Conservation (phyloP, 2,329 filamentous ascomycete genomes). For the Cladosporium phlei region DNA sequence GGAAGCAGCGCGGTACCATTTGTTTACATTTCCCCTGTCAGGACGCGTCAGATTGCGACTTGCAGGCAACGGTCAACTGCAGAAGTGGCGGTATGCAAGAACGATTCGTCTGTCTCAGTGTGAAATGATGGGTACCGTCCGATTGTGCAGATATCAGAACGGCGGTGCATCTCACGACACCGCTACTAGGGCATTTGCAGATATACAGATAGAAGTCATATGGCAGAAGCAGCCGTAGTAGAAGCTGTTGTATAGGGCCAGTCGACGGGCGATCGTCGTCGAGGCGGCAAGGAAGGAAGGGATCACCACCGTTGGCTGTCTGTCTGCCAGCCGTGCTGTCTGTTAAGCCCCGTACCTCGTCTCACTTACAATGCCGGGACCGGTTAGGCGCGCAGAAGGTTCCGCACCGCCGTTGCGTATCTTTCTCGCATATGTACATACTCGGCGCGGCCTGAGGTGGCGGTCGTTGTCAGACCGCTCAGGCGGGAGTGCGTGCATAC, state of each 20-base stretch:
- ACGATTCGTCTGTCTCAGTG: slow-evolving; percentile 1
- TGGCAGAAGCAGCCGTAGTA: no score
- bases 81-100: slow-evolving; percentile 2
- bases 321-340: no score
- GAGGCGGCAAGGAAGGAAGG: neutral
- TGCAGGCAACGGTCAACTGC: neutral
- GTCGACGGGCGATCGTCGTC: neutral
- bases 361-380: no score
- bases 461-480: slow-evolving; percentile 3
- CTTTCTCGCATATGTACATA: neutral
- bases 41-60: slow-evolving; percentile 12
- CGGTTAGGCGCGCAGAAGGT: no score
- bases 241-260: slow-evolving; percentile 3
- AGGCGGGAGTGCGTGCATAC: neutral
- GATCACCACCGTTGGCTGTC: neutral
- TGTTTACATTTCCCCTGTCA: slow-evolving; percentile 8
- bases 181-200: slow-evolving; percentile 5
- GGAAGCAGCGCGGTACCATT: no score
- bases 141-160: neutral
- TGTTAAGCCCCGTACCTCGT: no score
- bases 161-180: neutral
- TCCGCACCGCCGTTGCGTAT: no score
- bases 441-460: neutral
- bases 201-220: slow-evolving; percentile 6
- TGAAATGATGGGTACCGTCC: slow-evolving; percentile 1